Conservation (phyloP, 345 rosid genomes). For the Psidium guajava region DNA sequence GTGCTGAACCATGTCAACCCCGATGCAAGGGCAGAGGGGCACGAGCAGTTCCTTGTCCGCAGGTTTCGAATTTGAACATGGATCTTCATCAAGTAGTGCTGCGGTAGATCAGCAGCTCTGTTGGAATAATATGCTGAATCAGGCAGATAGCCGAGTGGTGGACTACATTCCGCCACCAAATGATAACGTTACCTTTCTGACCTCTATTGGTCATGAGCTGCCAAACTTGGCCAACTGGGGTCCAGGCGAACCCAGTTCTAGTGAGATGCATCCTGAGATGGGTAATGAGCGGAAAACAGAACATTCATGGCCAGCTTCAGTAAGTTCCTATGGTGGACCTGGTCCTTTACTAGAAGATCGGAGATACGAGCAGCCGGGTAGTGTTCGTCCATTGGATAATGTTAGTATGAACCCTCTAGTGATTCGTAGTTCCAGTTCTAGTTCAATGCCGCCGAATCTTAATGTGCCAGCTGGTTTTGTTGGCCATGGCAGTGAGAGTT, state of each 20-base stretch:
- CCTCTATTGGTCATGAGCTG: constrained; percentile 39
- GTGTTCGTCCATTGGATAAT: constrained; percentile 15
- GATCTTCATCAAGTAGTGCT: constrained; percentile 55
- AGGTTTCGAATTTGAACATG: constrained; percentile 63
- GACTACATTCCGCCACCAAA: constrained; percentile 40
- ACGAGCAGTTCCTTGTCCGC: constrained; percentile 65
- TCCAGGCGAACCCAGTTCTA: constrained; percentile 37
- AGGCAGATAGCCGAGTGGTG: constrained; percentile 29
- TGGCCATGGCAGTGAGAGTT: constrained; percentile 29
- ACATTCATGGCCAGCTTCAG: constrained; percentile 27
- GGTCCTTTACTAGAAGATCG: constrained; percentile 38
- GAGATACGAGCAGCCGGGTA: constrained; percentile 15
- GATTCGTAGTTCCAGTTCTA: constrained; percentile 30
- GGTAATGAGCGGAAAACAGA: constrained; percentile 24
- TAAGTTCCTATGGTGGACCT: constrained; percentile 11
- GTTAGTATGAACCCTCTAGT: constrained; percentile 28
- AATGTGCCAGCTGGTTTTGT: constrained; percentile 47
- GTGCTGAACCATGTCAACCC: constrained; percentile 12
- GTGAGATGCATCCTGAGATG: constrained; percentile 25
- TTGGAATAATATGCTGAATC: constrained; percentile 51
- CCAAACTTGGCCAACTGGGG: constrained; percentile 37
- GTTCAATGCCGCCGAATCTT: constrained; percentile 28
- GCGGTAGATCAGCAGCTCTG: constrained; percentile 46
- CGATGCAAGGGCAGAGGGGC: constrained; percentile 87
- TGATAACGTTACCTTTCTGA: constrained; percentile 17